Conservation (phyloP, 768 basidiomycete species). For the Rubroboletus satanas region DNA sequence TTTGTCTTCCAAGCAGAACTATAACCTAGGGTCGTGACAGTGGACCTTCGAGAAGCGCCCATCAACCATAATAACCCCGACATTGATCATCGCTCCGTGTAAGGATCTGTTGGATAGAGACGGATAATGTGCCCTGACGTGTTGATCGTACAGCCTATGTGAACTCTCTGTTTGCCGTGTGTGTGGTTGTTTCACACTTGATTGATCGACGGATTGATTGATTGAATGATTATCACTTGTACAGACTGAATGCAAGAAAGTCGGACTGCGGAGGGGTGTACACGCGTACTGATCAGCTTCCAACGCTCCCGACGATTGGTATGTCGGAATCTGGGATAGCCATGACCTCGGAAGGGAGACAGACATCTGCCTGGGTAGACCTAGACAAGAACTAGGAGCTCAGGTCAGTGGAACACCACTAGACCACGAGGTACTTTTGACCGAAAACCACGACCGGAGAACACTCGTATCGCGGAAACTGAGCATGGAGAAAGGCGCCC, state of each 20-base stretch:
- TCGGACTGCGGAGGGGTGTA: background rate
- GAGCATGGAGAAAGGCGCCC: background rate
- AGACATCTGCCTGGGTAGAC: background rate
- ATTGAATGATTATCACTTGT: background rate
- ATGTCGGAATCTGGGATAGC: background rate
- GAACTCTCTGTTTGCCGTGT: background rate
- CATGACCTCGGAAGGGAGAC: too few species aligned
- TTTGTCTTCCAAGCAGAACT: background rate
- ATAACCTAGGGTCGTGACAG: background rate
- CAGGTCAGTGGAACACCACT: background rate
- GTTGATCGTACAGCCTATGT: background rate
- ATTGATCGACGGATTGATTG: background rate
- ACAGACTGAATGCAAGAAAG: background rate
- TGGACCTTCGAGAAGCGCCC: background rate
- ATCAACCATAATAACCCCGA: background rate
- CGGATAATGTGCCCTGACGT: background rate
- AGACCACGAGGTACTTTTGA: background rate
- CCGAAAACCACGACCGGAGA: background rate
- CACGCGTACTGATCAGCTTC: background rate
- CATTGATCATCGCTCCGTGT: background rate
- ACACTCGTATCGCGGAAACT: background rate
- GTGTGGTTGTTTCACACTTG: background rate
- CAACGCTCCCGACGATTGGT: background rate
- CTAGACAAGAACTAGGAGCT: background rate
- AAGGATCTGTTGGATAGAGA: background rate